phyloP scores from a whole-genome alignment of 2,329 filamentous ascomycete genomes.

The Phialocephala sp. region DNA sequence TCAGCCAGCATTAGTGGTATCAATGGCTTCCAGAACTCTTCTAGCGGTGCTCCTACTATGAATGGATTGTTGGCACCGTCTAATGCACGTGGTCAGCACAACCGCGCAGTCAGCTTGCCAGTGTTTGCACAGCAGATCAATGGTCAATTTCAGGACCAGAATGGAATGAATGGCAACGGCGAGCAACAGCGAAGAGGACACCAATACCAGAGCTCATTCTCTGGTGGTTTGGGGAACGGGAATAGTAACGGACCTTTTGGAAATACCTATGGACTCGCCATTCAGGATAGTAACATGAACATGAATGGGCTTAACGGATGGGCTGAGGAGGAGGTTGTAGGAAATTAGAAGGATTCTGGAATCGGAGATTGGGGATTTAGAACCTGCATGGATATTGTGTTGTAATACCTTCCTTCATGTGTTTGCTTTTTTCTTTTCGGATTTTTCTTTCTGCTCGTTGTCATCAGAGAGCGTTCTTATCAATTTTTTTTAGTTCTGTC shows the following conservation, averaged over 20 bases:
- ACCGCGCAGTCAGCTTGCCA: conserved; percentile 83
- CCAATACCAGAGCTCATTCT: conserved; percentile 68
- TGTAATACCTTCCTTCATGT: conserved; percentile 35
- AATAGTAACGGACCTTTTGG: conserved; percentile 27
- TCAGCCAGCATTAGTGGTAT: conserved; percentile 68
- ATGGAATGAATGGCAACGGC: conserved; percentile 38
- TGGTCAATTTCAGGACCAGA: conserved; percentile 58
- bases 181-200: conserved; percentile 60
- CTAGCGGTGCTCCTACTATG: conserved; percentile 69
- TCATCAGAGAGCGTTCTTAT: neutral
- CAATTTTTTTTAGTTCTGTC: neutral
- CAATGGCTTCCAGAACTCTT: conserved; percentile 58
- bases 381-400: conserved; percentile 38
- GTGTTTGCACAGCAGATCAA: conserved; percentile 68
- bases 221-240: conserved; percentile 39
- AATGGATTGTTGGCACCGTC: conserved; percentile 78
- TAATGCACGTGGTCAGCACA: conserved; percentile 63
- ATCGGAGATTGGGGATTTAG: conserved; percentile 16
- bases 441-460: neutral
- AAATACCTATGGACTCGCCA: conserved; percentile 63
- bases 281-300: conserved; percentile 64
- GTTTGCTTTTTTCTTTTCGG: conserved; percentile 28
- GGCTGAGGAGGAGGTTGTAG: conserved; percentile 60
- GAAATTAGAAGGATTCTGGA: conserved; percentile 32
- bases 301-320: conserved; percentile 66